Evolutionary conservation across 140 eudicot genomes (phyloP), one percentile per base, ranked within the genome.

Genomic region (Anethum foeniculum): DNA sequence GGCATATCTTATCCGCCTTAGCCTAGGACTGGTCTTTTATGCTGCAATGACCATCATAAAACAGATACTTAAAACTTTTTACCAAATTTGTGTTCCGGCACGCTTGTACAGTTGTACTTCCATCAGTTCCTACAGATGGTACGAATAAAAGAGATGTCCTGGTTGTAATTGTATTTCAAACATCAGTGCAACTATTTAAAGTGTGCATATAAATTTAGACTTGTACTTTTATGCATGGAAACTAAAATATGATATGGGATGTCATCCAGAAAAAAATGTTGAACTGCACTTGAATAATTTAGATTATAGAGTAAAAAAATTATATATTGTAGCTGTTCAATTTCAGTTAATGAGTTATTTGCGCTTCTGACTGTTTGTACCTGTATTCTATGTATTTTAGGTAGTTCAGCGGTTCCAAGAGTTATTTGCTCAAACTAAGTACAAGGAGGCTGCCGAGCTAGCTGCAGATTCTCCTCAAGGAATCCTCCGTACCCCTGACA

Each of bases 391-490:
- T 75, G 56, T 78, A 38, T 86, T 38, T 90, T 88, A 95, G 99
- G 99, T 95, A 78, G 99, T 92, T 75, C 99, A 95, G 83, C 97
- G 99, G 18, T 95, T 95, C 86, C 99, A 95, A 89, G 99, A 94
- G 72, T 79, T 95, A 85, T 95, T 95, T 87, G 97, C 97, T 86
- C 97, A 95, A 88, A 95, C 99, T 77, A 95, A 95, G 86, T 95
- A 95, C 82, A 95, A 95, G 75, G 99, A 95, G 83, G 99, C 99
- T 84, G 99, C 99, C 54, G 99, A 95, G 88, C 99, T 95, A 82
- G 99, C 99, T 82, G 99, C 99, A 72, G 99, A 95, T 80, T 90
- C 99, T 81, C 99, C 99, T 30, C 99, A 95, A 83, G 99, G 99
- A 83, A 92, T 95, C 46, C 93, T 95, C 39, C 94, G 99, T 46